Percentiles rank a stretch among this genome's conserved stretches.
These are phyloP conservation scores for Isatis tinctoria DNA, from an alignment of 345 rosid genomes.

Conservation along the genomic window DNA sequence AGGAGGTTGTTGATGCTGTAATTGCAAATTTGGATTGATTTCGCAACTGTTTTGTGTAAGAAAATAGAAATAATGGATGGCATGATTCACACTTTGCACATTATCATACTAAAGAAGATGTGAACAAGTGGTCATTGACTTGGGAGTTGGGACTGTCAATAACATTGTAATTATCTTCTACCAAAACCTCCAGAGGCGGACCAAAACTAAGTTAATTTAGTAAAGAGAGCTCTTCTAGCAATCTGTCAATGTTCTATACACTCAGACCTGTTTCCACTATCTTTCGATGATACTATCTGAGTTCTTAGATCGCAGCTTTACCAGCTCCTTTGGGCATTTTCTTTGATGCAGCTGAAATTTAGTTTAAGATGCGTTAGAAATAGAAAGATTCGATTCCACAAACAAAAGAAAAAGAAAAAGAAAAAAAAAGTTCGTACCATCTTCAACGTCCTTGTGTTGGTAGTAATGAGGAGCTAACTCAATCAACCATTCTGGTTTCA, in stretches of 20 bases:
- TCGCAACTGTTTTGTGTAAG: not conserved
- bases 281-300: not conserved
- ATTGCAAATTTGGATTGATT: constrained; percentile 31
- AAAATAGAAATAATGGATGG: not conserved
- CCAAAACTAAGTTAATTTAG: constrained; percentile 9
- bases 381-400: not conserved
- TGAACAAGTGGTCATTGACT: not conserved
- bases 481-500: constrained; percentile 97
- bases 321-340: constrained; percentile 75
- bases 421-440: constrained; percentile 43
- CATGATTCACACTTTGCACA: not conserved
- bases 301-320: constrained; percentile 29
- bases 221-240: constrained; percentile 17
- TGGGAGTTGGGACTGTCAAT: not conserved
- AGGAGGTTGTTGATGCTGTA: constrained; percentile 58
- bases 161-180: not conserved
- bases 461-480: constrained; percentile 97
- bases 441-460: constrained; percentile 97
- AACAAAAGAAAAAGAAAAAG: constrained; percentile 19
- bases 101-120: not conserved
- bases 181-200: not conserved
- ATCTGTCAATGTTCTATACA: constrained; percentile 6
- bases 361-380: not conserved
- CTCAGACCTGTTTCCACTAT: not conserved
- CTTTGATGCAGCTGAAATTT: constrained; percentile 63